Conservation (phyloP, 768 basidiomycete genomes). For the Psilocybe tampanensis region DNA sequence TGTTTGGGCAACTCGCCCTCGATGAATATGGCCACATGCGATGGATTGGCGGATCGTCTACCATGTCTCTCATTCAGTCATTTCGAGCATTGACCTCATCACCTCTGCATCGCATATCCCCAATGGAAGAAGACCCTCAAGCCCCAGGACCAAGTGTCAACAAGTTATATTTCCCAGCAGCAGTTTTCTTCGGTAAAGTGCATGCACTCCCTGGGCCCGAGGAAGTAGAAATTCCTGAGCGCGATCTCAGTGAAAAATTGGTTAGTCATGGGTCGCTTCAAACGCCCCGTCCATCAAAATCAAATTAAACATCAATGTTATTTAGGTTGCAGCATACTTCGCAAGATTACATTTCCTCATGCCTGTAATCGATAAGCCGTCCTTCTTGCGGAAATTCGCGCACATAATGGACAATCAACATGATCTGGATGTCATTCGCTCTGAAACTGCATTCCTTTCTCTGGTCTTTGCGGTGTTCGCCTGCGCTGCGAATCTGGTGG, state of each 20-base stretch:
- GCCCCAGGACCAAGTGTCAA: conserved; percentile 80
- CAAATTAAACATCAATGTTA: conserved; percentile 24
- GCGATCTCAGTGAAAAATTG: conserved; percentile 85
- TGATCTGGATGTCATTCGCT: conserved; percentile 53
- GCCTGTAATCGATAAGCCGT: conserved; percentile 85
- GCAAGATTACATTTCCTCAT: conserved; percentile 84
- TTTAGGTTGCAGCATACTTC: conserved; percentile 86
- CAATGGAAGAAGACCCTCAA: conserved; percentile 82
- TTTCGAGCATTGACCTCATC: conserved; percentile 77
- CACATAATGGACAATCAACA: conserved; percentile 71
- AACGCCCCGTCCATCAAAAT: conserved; percentile 14
- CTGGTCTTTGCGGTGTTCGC: conserved; percentile 90
- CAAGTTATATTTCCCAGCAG: conserved; percentile 86
- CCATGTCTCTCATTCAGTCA: conserved; percentile 90
- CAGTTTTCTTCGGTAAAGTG: conserved; percentile 86
- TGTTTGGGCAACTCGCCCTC: conserved; percentile 84
- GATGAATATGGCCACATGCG: conserved; percentile 91
- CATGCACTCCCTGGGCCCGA: conserved; percentile 80
- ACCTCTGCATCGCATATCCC: conserved; percentile 76
- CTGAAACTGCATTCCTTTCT: conserved; percentile 76
- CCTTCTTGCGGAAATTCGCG: conserved; percentile 74
- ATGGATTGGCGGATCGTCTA: conserved; percentile 91
- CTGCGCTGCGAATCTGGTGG: conserved; percentile 79
- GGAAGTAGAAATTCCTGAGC: conserved; percentile 85
- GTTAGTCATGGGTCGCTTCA: conserved; percentile 47